Evolutionary conservation across 768 basidiomycete species (phyloP).

Genomic region (Rhizopogon roseolus): DNA sequence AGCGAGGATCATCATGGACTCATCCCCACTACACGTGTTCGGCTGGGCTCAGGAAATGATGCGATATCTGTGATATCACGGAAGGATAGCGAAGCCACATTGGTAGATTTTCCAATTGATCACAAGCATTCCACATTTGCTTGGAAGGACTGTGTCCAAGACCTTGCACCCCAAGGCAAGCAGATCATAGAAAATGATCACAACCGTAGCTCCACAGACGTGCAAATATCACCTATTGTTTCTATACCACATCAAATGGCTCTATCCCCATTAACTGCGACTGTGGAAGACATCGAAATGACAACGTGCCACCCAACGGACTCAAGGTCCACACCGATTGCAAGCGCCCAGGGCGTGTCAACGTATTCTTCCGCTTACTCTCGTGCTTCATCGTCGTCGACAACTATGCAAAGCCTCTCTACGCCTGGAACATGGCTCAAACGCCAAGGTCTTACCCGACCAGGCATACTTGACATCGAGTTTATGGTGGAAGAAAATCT

Average conservation of each 20-base stretch:
- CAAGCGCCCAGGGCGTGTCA: background rate
- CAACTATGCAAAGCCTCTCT: slow-evolving; percentile 3
- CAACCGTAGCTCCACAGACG: background rate
- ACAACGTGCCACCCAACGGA: background rate
- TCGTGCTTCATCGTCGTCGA: background rate
- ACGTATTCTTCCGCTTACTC: background rate
- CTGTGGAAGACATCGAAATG: background rate
- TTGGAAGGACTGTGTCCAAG: no score
- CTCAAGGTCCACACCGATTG: no score
- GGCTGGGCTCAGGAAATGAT: slow-evolving; percentile 10
- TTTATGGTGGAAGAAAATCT: slow-evolving; percentile 13
- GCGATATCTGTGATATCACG: slow-evolving; percentile 11
- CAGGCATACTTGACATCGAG: slow-evolving; percentile 19
- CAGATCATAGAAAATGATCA: background rate
- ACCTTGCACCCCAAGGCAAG: background rate
- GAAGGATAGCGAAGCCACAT: slow-evolving; percentile 21
- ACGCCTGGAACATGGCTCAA: slow-evolving; percentile 23
- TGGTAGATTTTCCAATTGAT: slow-evolving; percentile 12
- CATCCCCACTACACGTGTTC: slow-evolving; percentile 11
- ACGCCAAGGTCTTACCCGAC: slow-evolving; percentile 11
- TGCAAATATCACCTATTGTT: background rate
- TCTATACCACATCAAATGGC: background rate
- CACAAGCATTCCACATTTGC: background rate
- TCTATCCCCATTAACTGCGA: no score
- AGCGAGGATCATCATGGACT: slow-evolving; percentile 9